Base-by-base conservation (phyloP, 345 rosid species). In the Euphorbia tirucalli region DNA sequence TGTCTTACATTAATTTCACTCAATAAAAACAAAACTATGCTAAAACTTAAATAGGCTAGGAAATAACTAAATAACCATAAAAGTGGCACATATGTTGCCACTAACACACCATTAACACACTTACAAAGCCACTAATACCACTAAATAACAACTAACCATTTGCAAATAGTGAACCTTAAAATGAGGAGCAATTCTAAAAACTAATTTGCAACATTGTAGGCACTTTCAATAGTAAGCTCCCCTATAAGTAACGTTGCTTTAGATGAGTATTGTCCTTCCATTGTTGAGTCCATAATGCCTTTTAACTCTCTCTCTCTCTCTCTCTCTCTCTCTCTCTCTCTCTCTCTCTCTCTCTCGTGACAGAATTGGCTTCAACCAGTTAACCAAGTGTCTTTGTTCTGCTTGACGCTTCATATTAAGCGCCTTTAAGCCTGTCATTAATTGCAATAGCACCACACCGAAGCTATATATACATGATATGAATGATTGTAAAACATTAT, bases 401-500 rank as follows among this genome's bases (percentile, higher is more conserved):
- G 1, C 28, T 0, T 86, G 85, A 6, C 92, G 83, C 30, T n/a
- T 75, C 0, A 24, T 31, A 54, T 89, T 87, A 3, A 86, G 61
- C 25, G 88, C 84, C 69, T 89, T 78, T 71, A 73, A 54, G 59
- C 95, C 92, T 1, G 89, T 83, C 79, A 89, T 32, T 65, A 86
- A 13, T 72, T 89, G 90, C 1, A 89, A 83, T 63, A 89, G 77
- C 75, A 89, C 87, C 25, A 87, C 95, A 0, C 92, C 92, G 9
- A 87, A 87, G 14, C 92, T 87, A 14, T 85, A 89, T 28, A 89
- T 90, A 35, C 39, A 35, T 3, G 3, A 35, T 35, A 3, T 35
- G 39, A 71, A 35, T 57, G 13, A 65, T 44, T 3, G 59, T 16
- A 43, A 57, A 35, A 41, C 14, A 14, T 28, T 22, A 58, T 49